Conservation (phyloP, 1,139 yeast genomes). For the Hyphopichia khmerensis region DNA sequence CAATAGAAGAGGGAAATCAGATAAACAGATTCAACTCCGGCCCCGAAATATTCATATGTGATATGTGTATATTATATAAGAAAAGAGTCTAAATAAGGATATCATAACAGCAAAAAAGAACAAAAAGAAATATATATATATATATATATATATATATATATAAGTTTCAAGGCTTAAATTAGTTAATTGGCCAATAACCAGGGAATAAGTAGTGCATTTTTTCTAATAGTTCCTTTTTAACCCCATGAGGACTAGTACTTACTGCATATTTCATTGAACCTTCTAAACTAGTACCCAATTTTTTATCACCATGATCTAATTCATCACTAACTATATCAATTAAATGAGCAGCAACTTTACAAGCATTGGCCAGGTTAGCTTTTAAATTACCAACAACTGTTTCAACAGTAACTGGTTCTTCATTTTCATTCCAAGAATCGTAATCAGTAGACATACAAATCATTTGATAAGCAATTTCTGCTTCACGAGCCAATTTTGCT, state of each 20-base stretch:
- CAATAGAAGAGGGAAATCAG: no score
- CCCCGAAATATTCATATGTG: no score
- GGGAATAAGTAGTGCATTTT: constrained; percentile 89
- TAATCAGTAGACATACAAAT: constrained; percentile 98
- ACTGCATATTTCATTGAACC: constrained; percentile 83
- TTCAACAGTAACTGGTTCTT: constrained; percentile 95
- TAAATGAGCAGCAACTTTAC: constrained; percentile 66
- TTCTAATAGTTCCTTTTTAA: constrained; percentile 68
- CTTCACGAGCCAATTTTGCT: constrained; percentile 94
- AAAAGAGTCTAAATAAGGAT: no score
- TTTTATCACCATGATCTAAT: constrained; percentile 49
- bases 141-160: not conserved
- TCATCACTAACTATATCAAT: constrained; percentile 66
- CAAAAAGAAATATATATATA: not conserved
- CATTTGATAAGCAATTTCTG: constrained; percentile 96
- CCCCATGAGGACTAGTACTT: constrained; percentile 75
- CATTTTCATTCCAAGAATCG: constrained; percentile 96
- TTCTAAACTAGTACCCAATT: constrained; percentile 63
- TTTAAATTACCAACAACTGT: constrained; percentile 88
- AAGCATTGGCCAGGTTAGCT: constrained; percentile 88
- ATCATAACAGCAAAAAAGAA: not conserved
- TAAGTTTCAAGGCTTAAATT: no score
- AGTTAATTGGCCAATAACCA: constrained; percentile 71
- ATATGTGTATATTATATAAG: no score
- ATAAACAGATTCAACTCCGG: no score